These are phyloP conservation scores for Entophlyctis luteolus DNA, from an alignment of 192 early-diverging fungal genomes.

Conservation along the genomic window DNA sequence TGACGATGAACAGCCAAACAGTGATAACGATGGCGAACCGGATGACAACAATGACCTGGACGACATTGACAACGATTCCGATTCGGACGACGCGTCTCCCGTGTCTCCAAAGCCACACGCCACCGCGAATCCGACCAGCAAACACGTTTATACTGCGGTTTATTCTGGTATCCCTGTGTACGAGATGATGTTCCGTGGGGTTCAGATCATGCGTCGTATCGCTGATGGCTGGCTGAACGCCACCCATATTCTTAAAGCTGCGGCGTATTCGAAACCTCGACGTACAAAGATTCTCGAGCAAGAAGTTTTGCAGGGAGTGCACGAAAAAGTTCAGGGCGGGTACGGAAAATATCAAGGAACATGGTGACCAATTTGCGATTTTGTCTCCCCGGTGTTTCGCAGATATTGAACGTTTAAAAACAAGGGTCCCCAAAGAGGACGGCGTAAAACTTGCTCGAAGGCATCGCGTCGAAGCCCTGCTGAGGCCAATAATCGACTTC, in stretches of 20 bases:
- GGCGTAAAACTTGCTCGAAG: constrained; percentile 16
- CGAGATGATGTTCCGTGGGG: constrained; percentile 69
- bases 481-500: constrained; percentile 35
- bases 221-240: constrained; percentile 81
- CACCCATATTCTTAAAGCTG: constrained; percentile 90
- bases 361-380: constrained; percentile 49
- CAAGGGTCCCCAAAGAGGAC: constrained; percentile 19
- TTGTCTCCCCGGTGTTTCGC: background rate
- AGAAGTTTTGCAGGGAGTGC: constrained; percentile 72
- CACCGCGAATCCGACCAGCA: no score
- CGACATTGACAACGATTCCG: no score
- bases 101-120: no score
- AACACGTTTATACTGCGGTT: no score
- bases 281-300: constrained; percentile 86
- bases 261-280: constrained; percentile 77
- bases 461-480: constrained; percentile 33
- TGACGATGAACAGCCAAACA: no score
- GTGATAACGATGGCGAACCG: no score
- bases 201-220: constrained; percentile 73
- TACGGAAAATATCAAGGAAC: constrained; percentile 94
- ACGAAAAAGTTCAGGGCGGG: constrained; percentile 94
- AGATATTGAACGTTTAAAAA: no score
- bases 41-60: no score
- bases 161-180: constrained; percentile 52
- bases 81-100: no score